A percentile compares a stretch with the other conserved stretches of the same genome.
phyloP scores from a whole-genome alignment of 495 filamentous ascomycete species.

The Daldinia childiae region DNA sequence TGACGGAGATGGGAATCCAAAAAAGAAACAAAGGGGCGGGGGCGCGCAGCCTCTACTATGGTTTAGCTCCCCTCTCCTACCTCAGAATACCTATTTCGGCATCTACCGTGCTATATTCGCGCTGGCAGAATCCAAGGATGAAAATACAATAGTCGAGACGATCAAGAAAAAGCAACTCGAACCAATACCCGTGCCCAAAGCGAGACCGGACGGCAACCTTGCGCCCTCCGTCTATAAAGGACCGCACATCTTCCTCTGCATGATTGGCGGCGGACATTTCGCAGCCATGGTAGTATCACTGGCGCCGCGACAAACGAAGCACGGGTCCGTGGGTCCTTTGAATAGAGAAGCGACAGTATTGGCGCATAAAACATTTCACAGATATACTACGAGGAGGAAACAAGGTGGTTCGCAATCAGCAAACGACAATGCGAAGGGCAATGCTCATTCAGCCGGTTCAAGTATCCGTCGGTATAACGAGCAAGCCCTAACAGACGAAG shows the following conservation, averaged over 20 bases:
- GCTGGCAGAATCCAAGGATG: slow-evolving; percentile 70
- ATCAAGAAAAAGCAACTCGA: slow-evolving; percentile 79
- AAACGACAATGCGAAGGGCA: slow-evolving; percentile 88
- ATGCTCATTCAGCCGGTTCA: slow-evolving; percentile 92
- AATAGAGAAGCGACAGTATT: slow-evolving; percentile 85
- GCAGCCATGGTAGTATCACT: slow-evolving; percentile 94
- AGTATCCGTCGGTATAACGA: slow-evolving; percentile 93
- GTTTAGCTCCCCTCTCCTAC: slow-evolving; percentile 80
- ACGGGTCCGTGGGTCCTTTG: slow-evolving; percentile 66
- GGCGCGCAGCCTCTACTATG: slow-evolving; percentile 84
- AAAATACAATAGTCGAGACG: slow-evolving; percentile 68
- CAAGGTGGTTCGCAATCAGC: slow-evolving; percentile 95
- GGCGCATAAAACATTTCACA: slow-evolving; percentile 96
- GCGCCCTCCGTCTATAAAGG: slow-evolving; percentile 62
- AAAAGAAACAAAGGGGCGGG: slow-evolving; percentile 58
- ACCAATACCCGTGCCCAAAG: slow-evolving; percentile 65
- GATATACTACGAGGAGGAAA: slow-evolving; percentile 94
- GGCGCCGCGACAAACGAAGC: slow-evolving; percentile 78
- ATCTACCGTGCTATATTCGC: slow-evolving; percentile 88
- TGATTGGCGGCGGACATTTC: slow-evolving; percentile 98
- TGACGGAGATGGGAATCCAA: slow-evolving; percentile 49
- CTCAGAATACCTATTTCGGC: slow-evolving; percentile 80
- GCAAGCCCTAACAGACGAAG: slow-evolving; percentile 81
- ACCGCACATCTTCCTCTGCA: slow-evolving; percentile 93
- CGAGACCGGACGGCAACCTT: slow-evolving; percentile 58